Base-by-base conservation (phyloP, 1,139 yeast species). In the Geotrichum australiense region DNA sequence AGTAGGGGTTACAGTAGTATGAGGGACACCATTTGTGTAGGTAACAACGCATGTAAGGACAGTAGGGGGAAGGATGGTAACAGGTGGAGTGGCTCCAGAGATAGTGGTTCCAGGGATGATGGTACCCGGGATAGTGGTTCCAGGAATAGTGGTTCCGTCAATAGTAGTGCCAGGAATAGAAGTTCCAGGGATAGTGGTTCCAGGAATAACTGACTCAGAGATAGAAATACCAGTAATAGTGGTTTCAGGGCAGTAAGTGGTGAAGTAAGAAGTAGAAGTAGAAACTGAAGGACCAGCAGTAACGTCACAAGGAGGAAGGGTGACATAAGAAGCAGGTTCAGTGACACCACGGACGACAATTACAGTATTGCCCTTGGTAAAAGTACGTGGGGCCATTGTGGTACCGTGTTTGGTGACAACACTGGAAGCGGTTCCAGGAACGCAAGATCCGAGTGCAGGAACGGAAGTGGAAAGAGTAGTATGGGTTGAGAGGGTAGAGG, bases 1-100 rank as follows among this genome's bases (percentile, higher is more conserved):
- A 31, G 35, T 10, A 15, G 35, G 37, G 32, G n/a, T 35, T 8
- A 8, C n/a, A 15, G 37, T 35, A 32, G 10, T 15, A 10, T 5
- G 16, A 12, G 39, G 23, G 10, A 6, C 28, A 7, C 43, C 43
- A 12, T 39, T 35, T 4, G 35, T 39, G 19, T 36, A 41, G 25
- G 44, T 47, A 20, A 50, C 24, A 3, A 53, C 49, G 27, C 46
- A 35, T 15, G 47, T 50, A 14, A 48, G 29, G 7, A 48, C 42
- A n/a, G 44, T 36, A 3, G 47, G 52, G 8, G 32, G 38, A 25
- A 36, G 15, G 1, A 45, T 47, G 11, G 42, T 38, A 7, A 49
- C 54, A 3, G 51, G 48, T 16, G 49, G 39, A 8, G 44, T 39
- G 12, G 51, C 32, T 26, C 42, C 37, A 11, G 42, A 29, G 25